A percentile compares a stretch with the other conserved stretches of the same genome.
phyloP scores from a whole-genome alignment of 495 filamentous ascomycete species.

The Lasiosphaeria ovina region DNA sequence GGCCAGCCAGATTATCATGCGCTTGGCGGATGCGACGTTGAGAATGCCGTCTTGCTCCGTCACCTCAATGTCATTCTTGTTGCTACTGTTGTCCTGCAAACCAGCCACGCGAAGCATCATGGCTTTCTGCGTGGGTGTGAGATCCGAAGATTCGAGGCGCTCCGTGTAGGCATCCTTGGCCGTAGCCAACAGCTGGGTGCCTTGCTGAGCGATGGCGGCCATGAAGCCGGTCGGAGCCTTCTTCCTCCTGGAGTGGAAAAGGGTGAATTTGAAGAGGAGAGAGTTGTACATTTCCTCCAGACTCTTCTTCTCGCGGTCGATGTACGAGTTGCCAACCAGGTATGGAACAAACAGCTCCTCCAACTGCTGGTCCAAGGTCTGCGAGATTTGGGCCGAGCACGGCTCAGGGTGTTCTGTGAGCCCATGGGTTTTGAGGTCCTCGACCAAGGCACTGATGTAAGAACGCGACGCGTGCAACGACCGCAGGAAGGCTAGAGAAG shows the following conservation, averaged over 20 bases:
- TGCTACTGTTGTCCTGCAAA: conserved; percentile 52
- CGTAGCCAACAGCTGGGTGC: conserved; percentile 75
- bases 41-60: conserved; percentile 83
- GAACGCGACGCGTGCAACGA: conserved; percentile 84
- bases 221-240: conserved; percentile 86
- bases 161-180: conserved; percentile 83
- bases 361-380: conserved; percentile 89
- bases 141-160: conserved; percentile 78
- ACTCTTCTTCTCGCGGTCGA: conserved; percentile 87
- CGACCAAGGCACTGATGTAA: conserved; percentile 80
- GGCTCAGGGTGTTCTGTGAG: conserved; percentile 93
- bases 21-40: conserved; percentile 80
- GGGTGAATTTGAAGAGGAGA: conserved; percentile 89
- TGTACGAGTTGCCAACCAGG: conserved; percentile 89
- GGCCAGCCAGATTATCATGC: conserved; percentile 97
- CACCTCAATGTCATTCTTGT: conserved; percentile 78
- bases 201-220: conserved; percentile 81
- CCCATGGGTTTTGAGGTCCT: conserved; percentile 91
- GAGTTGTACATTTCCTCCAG: conserved; percentile 92
- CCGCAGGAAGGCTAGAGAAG: conserved; percentile 86
- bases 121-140: conserved; percentile 76
- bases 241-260: conserved; percentile 82
- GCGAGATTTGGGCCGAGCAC: conserved; percentile 78
- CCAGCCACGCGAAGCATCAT: conserved; percentile 85
- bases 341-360: conserved; percentile 97